These are phyloP conservation scores for Mycena leptocephala DNA, from an alignment of 768 basidiomycete genomes.

Conservation along the genomic window DNA sequence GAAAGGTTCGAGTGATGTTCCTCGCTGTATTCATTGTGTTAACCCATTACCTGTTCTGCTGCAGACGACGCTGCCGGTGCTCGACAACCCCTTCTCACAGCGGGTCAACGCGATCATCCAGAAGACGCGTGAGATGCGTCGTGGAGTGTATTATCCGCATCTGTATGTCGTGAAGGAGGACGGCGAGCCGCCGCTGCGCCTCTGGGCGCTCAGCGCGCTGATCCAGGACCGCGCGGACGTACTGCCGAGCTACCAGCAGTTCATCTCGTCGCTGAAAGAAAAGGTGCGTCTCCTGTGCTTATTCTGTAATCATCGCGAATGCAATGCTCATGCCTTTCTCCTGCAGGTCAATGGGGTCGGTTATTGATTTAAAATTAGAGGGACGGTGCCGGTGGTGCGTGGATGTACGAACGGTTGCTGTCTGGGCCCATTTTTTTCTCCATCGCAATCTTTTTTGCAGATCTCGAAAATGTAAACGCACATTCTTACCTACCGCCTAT, in stretches of 20 bases:
- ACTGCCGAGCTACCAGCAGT: slow-evolving; percentile 96
- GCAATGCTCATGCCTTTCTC: neutral
- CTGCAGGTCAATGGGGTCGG: slow-evolving; percentile 49
- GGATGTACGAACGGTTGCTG: slow-evolving; percentile 12
- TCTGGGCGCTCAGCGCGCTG: slow-evolving; percentile 96
- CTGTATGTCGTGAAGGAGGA: slow-evolving; percentile 98
- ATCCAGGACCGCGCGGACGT: slow-evolving; percentile 97
- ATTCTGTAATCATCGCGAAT: neutral
- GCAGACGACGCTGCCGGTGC: slow-evolving; percentile 88
- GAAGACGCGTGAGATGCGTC: slow-evolving; percentile 95
- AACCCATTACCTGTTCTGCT: neutral
- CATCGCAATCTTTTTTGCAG: slow-evolving; percentile 9
- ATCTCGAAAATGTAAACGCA: slow-evolving; percentile 38
- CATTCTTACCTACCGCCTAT: slow-evolving; percentile 15
- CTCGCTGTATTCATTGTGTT: slow-evolving; percentile 50
- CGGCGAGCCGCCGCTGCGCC: slow-evolving; percentile 92
- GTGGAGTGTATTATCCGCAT: slow-evolving; percentile 94
- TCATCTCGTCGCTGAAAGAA: slow-evolving; percentile 90
- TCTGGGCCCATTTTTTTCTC: slow-evolving; percentile 8
- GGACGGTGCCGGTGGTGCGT: slow-evolving; percentile 20
- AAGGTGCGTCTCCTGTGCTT: slow-evolving; percentile 68
- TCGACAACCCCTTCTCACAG: slow-evolving; percentile 97
- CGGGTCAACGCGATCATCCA: slow-evolving; percentile 94
- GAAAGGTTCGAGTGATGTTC: no score
- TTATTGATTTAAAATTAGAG: slow-evolving; percentile 34